Conservation (phyloP, 257 asterid genomes). For the Nicotiana undulata region DNA sequence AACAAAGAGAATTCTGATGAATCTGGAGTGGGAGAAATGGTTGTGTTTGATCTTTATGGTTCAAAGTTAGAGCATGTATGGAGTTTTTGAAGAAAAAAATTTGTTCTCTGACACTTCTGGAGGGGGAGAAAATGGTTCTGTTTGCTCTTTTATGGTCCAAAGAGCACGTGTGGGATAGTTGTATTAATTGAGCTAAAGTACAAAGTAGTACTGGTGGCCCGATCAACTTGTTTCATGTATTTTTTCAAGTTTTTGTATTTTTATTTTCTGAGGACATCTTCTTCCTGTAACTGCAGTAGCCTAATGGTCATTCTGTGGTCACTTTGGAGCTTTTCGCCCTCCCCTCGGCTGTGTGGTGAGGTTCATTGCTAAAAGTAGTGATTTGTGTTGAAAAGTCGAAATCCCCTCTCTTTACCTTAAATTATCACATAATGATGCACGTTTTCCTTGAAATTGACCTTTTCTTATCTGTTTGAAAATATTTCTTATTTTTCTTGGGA, state of each 20-base stretch:
- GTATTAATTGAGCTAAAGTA: not conserved
- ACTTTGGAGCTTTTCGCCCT: not conserved
- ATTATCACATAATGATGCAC: not conserved
- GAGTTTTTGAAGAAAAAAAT: not conserved
- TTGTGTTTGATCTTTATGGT: not conserved
- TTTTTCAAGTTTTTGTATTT: not conserved
- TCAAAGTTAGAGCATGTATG: not conserved
- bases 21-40: not conserved
- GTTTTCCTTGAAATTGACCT: not conserved
- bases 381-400: not conserved
- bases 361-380: not conserved
- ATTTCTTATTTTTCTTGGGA: not conserved
- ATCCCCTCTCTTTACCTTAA: not conserved
- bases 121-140: not conserved
- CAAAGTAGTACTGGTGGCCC: not conserved
- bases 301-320: not conserved
- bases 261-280: not conserved
- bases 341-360: not conserved
- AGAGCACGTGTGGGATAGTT: not conserved
- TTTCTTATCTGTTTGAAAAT: not conserved
- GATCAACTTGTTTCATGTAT: not conserved
- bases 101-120: not conserved
- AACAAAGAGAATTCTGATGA: not conserved
- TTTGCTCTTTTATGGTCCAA: constrained; percentile 1
- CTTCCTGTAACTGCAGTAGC: not conserved